These are phyloP conservation scores for Antitrichia curtipendula DNA, from an alignment of 225 moss, liverwort and hornwort genomes.

Conservation along the genomic window DNA sequence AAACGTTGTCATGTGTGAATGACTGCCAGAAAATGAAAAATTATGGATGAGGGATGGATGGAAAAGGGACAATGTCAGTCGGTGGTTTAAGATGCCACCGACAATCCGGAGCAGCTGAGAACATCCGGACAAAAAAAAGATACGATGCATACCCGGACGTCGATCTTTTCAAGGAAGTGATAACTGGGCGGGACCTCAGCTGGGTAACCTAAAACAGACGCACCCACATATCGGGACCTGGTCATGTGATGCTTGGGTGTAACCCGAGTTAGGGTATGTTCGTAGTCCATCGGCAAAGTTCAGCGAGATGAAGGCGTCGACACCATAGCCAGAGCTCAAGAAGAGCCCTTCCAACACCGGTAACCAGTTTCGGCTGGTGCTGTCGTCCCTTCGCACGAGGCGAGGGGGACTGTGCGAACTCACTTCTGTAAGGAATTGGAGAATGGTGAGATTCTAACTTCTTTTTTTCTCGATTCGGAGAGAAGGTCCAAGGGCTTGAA, in stretches of 20 bases:
- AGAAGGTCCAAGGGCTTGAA: background rate
- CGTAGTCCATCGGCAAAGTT: background rate
- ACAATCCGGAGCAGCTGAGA: background rate
- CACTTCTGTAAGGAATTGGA: background rate
- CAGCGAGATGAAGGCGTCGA: background rate
- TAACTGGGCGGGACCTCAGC: background rate
- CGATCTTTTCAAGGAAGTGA: background rate
- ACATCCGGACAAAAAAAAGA: background rate
- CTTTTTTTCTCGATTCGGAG: background rate
- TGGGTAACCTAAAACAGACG: no score
- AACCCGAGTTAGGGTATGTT: background rate
- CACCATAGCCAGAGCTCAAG: conserved; percentile 13
- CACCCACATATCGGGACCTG: background rate
- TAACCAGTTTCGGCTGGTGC: background rate
- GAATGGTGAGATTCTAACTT: background rate
- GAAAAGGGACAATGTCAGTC: background rate
- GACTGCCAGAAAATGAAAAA: background rate
- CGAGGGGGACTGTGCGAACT: background rate
- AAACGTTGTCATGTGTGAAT: background rate
- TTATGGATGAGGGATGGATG: background rate
- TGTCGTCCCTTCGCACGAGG: background rate
- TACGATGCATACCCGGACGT: background rate
- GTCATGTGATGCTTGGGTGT: background rate
- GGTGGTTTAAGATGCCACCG: no score
- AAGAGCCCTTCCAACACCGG: background rate